Conservation (phyloP, 2,329 filamentous ascomycete species). For the Lachnellula arida region DNA sequence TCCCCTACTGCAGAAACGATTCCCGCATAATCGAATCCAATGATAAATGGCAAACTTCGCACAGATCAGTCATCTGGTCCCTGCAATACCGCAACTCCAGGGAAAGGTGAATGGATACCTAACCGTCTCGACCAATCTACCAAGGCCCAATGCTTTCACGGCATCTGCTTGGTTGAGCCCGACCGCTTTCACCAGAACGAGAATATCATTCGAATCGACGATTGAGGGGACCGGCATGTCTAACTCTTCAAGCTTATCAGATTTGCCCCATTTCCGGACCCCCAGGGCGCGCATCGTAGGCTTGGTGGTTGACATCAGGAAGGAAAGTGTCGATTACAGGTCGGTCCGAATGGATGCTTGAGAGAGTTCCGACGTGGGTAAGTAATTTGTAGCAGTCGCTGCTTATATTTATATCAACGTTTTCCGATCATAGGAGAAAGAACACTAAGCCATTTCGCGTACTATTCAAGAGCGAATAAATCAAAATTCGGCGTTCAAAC, state of each 20-base stretch:
- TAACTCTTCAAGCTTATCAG: background rate
- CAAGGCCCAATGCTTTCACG: background rate
- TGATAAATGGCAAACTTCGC: constrained; percentile 33
- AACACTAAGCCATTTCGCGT: too few species aligned
- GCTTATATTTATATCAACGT: too few species aligned
- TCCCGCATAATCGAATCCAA: constrained; percentile 39
- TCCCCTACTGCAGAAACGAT: constrained; percentile 32
- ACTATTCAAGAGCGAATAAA: too few species aligned
- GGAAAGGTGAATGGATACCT: background rate
- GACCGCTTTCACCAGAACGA: constrained; percentile 1
- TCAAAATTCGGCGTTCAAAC: too few species aligned
- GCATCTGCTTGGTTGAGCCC: constrained; percentile 2
- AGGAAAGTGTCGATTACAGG: background rate
- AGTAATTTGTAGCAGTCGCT: too few species aligned
- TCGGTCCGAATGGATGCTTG: background rate
- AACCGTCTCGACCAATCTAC: background rate
- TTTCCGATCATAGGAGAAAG: too few species aligned
- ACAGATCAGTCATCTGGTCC: too few species aligned
- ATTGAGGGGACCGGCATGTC: background rate
- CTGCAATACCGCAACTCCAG: too few species aligned
- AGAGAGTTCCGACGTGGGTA: too few species aligned
- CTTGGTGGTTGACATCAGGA: background rate
- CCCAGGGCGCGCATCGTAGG: constrained; percentile 1
- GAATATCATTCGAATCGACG: background rate
- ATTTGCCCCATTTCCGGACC: background rate